Evolutionary conservation across 805 yeast genomes (phyloP).

Genomic region (Candida ipomoeae): DNA sequence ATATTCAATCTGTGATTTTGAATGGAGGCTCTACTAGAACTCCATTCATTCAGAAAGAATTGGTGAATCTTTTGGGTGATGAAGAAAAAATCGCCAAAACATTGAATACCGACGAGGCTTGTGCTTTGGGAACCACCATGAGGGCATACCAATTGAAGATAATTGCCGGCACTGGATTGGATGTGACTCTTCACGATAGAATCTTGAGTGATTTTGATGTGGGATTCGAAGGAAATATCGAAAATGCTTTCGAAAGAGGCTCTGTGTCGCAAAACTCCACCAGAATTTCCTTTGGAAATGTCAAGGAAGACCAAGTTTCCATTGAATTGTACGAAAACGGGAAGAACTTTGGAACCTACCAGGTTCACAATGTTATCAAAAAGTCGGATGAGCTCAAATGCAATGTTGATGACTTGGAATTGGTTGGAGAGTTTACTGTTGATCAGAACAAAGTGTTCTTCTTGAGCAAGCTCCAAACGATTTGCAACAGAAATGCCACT

Average conservation of each 20-base stretch:
- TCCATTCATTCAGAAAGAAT: conserved; percentile 73
- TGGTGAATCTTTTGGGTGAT: conserved; percentile 48
- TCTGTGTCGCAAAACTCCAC: conserved; percentile 31
- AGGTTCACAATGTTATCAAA: conserved; percentile 22
- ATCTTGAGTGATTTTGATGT: conserved; percentile 47
- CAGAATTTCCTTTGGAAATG: conserved; percentile 34
- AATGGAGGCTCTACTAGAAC: conserved; percentile 91
- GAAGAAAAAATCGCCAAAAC: conserved; percentile 66
- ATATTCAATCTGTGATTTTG: conserved; percentile 64
- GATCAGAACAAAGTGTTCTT: conserved; percentile 49
- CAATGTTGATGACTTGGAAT: conserved; percentile 22
- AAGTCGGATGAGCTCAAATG: conserved; percentile 40
- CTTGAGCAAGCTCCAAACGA: conserved; percentile 41
- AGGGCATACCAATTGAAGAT: conserved; percentile 67
- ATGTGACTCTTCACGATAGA: conserved; percentile 56
- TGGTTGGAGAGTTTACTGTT: conserved; percentile 42
- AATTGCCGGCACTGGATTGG: conserved; percentile 51
- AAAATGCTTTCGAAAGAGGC: conserved; percentile 46
- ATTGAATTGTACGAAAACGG: conserved; percentile 39
- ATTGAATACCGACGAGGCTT: conserved; percentile 94
- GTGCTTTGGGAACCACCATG: conserved; percentile 83
- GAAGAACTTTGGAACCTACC: conserved; percentile 25
- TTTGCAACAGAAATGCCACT: conserved; percentile 30
- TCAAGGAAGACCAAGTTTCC: conserved; percentile 26
- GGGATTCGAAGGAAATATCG: conserved; percentile 21